Conservation (phyloP, 2,329 filamentous ascomycete genomes). For the Cytospora paraplurivora region DNA sequence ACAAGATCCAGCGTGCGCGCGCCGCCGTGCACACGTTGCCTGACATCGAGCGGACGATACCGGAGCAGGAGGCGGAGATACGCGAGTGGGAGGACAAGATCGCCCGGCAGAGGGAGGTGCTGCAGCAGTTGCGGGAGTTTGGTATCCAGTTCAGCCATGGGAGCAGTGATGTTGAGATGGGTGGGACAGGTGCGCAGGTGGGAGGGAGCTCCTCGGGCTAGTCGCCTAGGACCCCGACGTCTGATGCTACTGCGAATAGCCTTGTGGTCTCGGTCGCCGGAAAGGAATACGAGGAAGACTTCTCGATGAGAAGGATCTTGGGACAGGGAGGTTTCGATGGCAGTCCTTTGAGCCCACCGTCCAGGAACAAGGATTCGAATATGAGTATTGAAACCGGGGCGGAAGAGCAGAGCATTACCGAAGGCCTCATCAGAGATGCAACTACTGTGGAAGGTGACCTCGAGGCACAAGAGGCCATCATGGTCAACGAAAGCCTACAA, state of each 20-base stretch:
- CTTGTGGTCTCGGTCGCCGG: constrained; percentile 3
- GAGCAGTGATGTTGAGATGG: constrained; percentile 29
- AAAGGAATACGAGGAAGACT: background rate
- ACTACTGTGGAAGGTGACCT: background rate
- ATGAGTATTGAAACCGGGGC: background rate
- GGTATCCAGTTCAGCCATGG: constrained; percentile 44
- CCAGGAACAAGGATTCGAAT: background rate
- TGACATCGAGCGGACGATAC: constrained; percentile 67
- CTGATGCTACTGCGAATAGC: constrained; percentile 7
- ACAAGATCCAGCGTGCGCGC: constrained; percentile 79
- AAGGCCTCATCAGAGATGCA: background rate
- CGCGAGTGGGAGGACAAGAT: constrained; percentile 65
- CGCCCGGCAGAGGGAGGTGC: constrained; percentile 59
- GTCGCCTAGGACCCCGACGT: constrained; percentile 13
- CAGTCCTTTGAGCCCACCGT: background rate
- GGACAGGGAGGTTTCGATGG: too few species aligned
- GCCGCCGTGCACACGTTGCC: constrained; percentile 65
- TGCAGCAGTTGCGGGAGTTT: constrained; percentile 56
- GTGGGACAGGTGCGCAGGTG: constrained; percentile 36
- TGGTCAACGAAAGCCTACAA: background rate
- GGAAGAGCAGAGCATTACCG: background rate
- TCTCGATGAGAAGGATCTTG: background rate
- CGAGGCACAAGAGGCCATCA: background rate
- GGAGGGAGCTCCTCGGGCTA: constrained; percentile 38
- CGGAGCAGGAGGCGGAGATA: constrained; percentile 74